A percentile compares a stretch with the other conserved stretches of the same genome.
These are phyloP conservation scores for Suhomyces ambrosiae DNA, from an alignment of 1,139 yeast species.

Conservation along the genomic window DNA sequence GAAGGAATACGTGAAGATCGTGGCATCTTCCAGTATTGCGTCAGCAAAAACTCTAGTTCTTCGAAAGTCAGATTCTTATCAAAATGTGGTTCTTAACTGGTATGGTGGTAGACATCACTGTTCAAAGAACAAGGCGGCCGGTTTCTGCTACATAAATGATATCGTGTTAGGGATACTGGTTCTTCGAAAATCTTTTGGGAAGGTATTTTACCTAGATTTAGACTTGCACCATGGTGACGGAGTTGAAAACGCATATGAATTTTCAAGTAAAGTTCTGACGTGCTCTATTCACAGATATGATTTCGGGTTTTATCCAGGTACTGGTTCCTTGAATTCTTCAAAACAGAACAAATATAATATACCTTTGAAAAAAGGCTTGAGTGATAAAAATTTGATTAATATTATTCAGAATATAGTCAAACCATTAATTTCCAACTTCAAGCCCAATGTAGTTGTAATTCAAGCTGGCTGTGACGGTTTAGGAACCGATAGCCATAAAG, in stretches of 20 bases:
- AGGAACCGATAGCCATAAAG: constrained; percentile 53
- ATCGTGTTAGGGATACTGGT: constrained; percentile 54
- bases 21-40: constrained; percentile 62
- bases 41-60: constrained; percentile 42
- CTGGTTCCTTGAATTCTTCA: constrained; percentile 47
- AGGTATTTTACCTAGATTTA: constrained; percentile 64
- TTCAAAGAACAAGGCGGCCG: constrained; percentile 56
- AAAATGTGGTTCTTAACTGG: constrained; percentile 63
- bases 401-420: constrained; percentile 45
- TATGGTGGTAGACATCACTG: constrained; percentile 83
- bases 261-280: constrained; percentile 58
- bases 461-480: constrained; percentile 80
- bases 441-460: constrained; percentile 59
- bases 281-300: constrained; percentile 67
- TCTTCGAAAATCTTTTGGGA: constrained; percentile 49
- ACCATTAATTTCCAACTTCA: constrained; percentile 41
- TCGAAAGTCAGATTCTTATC: constrained; percentile 13
- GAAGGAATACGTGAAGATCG: constrained; percentile 48
- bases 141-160: constrained; percentile 77
- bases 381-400: constrained; percentile 43
- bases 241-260: constrained; percentile 65
- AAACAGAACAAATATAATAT: constrained; percentile 49
- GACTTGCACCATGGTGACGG: constrained; percentile 86
- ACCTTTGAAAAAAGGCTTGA: constrained; percentile 60
- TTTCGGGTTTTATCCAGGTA: constrained; percentile 73